A percentile compares a stretch with the other conserved stretches of the same genome.
phyloP scores from a whole-genome alignment of 2,329 filamentous ascomycete genomes.

The Madurella mycetomatis region DNA sequence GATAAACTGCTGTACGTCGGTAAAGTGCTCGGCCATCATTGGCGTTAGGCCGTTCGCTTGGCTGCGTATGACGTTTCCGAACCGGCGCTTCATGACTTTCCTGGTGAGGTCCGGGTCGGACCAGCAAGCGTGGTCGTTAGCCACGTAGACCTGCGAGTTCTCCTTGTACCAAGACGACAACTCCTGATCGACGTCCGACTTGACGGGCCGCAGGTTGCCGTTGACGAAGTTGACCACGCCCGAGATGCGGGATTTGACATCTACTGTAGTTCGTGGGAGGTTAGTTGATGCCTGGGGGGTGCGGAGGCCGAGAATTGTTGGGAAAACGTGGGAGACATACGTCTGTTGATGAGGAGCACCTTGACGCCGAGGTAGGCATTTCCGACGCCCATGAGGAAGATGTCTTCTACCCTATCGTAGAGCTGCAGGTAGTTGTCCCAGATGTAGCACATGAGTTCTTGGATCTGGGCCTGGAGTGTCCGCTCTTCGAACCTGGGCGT shows the following conservation, averaged over 20 bases:
- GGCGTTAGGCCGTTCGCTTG: conserved; percentile 43
- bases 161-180: conserved; percentile 78
- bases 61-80: conserved; percentile 55
- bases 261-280: conserved; percentile 30
- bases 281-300: not conserved
- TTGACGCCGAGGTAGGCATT: conserved; percentile 81
- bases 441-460: conserved; percentile 76
- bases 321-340: conserved; percentile 39
- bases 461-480: conserved; percentile 54
- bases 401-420: conserved; percentile 62
- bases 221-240: conserved; percentile 79
- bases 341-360: conserved; percentile 71
- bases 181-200: conserved; percentile 69
- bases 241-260: conserved; percentile 63
- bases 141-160: conserved; percentile 76
- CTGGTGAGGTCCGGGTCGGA: conserved; percentile 54
- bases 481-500: conserved; percentile 43
- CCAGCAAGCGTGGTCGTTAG: conserved; percentile 72
- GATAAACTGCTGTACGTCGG: conserved; percentile 51
- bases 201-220: conserved; percentile 70
- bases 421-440: conserved; percentile 97
- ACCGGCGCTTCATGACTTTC: conserved; percentile 57
- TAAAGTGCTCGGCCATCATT: conserved; percentile 54
- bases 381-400: conserved; percentile 87
- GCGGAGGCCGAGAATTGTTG: conserved; percentile 1